Percentiles rank a stretch among this genome's conserved stretches.
Conservation (phyloP, 176 grass and related monocot species). For the Oryza brachyantha region DNA sequence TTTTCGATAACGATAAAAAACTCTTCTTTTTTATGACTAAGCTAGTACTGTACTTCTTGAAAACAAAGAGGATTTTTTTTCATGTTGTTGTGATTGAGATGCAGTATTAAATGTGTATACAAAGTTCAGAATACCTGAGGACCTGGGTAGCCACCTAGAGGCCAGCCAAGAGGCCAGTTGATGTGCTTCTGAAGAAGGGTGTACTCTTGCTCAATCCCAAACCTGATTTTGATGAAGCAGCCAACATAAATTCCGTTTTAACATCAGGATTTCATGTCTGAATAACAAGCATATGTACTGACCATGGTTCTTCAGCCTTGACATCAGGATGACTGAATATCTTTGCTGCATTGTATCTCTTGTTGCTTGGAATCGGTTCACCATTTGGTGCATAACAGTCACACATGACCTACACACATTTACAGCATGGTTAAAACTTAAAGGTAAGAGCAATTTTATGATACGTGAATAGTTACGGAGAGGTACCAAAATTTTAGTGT, state of each 20-base stretch:
- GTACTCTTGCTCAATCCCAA: slow-evolving; percentile 95
- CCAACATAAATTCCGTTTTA: background rate
- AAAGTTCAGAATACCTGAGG: slow-evolving; percentile 56
- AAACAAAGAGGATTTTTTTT: background rate
- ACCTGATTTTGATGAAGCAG: slow-evolving; percentile 40
- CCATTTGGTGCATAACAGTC: slow-evolving; percentile 80
- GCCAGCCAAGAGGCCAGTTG: slow-evolving; percentile 95
- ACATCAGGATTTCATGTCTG: background rate
- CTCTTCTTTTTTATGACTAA: background rate
- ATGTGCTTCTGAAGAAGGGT: slow-evolving; percentile 90
- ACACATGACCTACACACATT: slow-evolving; percentile 65
- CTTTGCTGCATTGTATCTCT: slow-evolving; percentile 54
- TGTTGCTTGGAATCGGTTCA: slow-evolving; percentile 83
- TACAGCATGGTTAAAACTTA: background rate
- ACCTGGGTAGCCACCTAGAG: slow-evolving; percentile 79
- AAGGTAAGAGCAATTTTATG: no score
- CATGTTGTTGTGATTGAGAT: background rate
- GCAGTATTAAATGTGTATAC: background rate
- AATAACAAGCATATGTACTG: background rate
- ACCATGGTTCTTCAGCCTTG: slow-evolving; percentile 76
- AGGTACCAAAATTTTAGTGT: no score
- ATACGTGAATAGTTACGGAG: no score
- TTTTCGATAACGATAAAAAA: no score
- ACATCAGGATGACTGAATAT: slow-evolving; percentile 87
- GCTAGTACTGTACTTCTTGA: background rate